Percentiles rank a stretch among this genome's conserved stretches.
Conservation (phyloP, 768 basidiomycete genomes). For the Pleurotus sapidus region DNA sequence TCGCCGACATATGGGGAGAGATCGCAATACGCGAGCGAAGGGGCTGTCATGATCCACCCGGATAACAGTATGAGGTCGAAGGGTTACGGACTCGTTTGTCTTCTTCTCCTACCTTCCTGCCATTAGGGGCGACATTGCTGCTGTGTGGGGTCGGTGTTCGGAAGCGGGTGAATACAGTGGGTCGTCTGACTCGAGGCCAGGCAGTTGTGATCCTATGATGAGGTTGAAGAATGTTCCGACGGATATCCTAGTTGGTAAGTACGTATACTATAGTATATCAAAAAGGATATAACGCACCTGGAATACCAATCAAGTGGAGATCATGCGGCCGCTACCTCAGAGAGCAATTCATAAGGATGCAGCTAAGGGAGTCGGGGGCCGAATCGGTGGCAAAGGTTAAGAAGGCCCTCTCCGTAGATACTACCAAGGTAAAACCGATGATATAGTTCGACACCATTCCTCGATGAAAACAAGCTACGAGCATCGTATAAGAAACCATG, state of each 20-base stretch:
- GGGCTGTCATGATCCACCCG: constrained; percentile 3
- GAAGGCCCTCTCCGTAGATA: not conserved
- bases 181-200: constrained; percentile 7
- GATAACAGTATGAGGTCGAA: not conserved
- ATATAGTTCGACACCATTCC: not conserved
- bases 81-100: not conserved
- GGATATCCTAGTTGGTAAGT: not conserved
- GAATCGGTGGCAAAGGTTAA: too few relatives aligned
- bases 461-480: too few relatives aligned
- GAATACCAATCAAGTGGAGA: not conserved
- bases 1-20: too few relatives aligned
- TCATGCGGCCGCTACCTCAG: too few relatives aligned
- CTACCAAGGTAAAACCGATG: constrained; percentile 3
- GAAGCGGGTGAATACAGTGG: constrained; percentile 1
- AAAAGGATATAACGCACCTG: not conserved
- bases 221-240: not conserved
- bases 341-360: too few relatives aligned
- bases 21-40: not conserved
- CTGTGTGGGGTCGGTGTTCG: constrained; percentile 1
- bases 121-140: not conserved
- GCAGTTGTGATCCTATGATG: not conserved
- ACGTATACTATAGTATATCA: not conserved
- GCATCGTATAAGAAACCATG: too few relatives aligned
- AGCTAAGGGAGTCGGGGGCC: too few relatives aligned
- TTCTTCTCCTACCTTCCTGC: not conserved